phyloP scores from a whole-genome alignment of 129 eudicot genomes.

The Mikania micrantha region DNA sequence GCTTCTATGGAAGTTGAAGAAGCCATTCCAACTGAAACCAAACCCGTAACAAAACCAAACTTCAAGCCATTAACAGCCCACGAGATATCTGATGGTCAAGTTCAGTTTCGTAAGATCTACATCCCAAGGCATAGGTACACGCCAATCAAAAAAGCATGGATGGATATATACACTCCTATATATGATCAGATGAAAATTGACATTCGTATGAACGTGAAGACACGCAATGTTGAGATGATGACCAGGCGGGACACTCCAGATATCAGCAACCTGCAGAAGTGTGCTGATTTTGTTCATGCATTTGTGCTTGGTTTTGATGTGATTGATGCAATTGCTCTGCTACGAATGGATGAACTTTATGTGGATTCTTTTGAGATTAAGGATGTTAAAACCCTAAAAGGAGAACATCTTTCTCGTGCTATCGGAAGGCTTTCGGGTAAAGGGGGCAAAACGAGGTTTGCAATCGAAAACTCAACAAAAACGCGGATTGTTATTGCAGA shows the following conservation, averaged over 20 bases:
- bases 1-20: slow-evolving; percentile 47
- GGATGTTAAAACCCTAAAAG: slow-evolving; percentile 68
- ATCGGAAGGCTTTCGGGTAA: slow-evolving; percentile 72
- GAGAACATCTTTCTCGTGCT: slow-evolving; percentile 67
- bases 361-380: slow-evolving; percentile 76
- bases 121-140: slow-evolving; percentile 66
- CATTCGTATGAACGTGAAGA: slow-evolving; percentile 69
- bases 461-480: slow-evolving; percentile 67
- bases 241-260: slow-evolving; percentile 71
- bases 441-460: slow-evolving; percentile 73
- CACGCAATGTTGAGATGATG: slow-evolving; percentile 60
- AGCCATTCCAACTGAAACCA: slow-evolving; percentile 11
- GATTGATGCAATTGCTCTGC: slow-evolving; percentile 54
- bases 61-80: slow-evolving; percentile 48
- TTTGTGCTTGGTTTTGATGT: slow-evolving; percentile 77
- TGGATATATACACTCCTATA: slow-evolving; percentile 63
- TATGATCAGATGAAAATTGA: slow-evolving; percentile 72
- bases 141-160: slow-evolving; percentile 68
- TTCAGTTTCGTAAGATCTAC: slow-evolving; percentile 58
- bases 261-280: slow-evolving; percentile 63
- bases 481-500: slow-evolving; percentile 77
- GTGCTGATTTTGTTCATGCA: slow-evolving; percentile 79
- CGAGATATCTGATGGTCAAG: slow-evolving; percentile 50
- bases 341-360: slow-evolving; percentile 68
- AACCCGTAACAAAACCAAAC: slow-evolving; percentile 38